These are phyloP conservation scores for Pterocarpus macrocarpus DNA, from an alignment of 306 rosid species.

Conservation along the genomic window DNA sequence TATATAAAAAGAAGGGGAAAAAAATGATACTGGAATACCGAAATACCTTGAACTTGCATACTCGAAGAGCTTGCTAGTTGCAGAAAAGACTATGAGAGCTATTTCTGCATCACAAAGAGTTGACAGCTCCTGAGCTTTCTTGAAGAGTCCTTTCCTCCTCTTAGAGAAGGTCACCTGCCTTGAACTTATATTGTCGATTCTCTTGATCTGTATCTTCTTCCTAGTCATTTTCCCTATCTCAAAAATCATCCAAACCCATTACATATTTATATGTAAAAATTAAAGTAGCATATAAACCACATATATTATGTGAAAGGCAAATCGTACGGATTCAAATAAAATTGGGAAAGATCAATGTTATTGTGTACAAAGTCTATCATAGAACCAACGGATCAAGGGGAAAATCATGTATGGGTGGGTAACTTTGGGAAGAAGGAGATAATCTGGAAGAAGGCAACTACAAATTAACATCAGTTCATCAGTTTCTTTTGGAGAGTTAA, in stretches of 20 bases:
- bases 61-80: constrained; percentile 61
- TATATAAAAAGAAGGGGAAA: background rate
- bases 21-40: background rate
- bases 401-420: background rate
- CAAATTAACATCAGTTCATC: too few relatives aligned
- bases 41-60: constrained; percentile 61
- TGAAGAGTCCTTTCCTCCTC: constrained; percentile 67
- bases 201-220: constrained; percentile 64
- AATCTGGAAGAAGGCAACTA: too few relatives aligned
- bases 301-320: background rate
- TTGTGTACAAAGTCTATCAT: background rate
- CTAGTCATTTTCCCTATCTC: constrained; percentile 56
- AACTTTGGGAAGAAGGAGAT: background rate
- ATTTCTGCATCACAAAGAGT: constrained; percentile 71
- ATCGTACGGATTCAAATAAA: constrained; percentile 27
- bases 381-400: constrained; percentile 15
- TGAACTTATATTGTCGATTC: constrained; percentile 57
- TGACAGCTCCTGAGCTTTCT: constrained; percentile 65
- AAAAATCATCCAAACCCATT: constrained; percentile 5
- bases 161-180: constrained; percentile 71
- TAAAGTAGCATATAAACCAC: background rate
- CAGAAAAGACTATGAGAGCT: constrained; percentile 64
- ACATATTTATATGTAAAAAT: background rate
- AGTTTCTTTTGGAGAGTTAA: background rate
- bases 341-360: background rate